These are phyloP conservation scores for Cicer pinnatifidum DNA, from an alignment of 306 rosid species.

Conservation along the genomic window DNA sequence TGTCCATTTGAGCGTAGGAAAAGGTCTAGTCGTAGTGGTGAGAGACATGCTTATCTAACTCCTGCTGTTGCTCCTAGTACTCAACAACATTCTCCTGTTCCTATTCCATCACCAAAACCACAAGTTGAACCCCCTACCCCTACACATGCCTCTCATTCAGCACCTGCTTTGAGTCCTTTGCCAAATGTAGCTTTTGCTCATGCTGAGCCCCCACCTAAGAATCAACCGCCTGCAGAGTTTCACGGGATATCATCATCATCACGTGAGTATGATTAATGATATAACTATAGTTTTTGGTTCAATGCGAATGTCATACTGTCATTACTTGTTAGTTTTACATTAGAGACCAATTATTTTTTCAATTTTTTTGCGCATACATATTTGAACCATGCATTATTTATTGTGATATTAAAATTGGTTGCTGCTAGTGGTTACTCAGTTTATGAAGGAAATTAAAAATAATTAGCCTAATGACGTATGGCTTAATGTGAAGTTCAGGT, in stretches of 20 bases:
- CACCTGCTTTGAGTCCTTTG: constrained; percentile 72
- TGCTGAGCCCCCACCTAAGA: constrained; percentile 71
- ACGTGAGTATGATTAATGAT: constrained; percentile 61
- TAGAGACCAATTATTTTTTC: constrained; percentile 2
- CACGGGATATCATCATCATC: constrained; percentile 52
- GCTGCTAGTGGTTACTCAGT: background rate
- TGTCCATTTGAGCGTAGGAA: constrained; percentile 53
- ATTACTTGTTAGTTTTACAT: background rate
- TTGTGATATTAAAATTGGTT: background rate
- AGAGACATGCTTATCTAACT: constrained; percentile 53
- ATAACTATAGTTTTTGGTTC: constrained; percentile 33
- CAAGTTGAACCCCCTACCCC: constrained; percentile 55
- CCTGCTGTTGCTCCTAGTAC: constrained; percentile 60
- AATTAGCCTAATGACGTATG: constrained; percentile 27
- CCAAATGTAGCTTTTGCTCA: constrained; percentile 77
- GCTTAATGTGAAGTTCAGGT: constrained; percentile 21
- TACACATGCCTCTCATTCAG: constrained; percentile 50
- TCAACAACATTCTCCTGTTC: constrained; percentile 46
- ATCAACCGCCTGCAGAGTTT: constrained; percentile 47
- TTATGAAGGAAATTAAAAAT: constrained; percentile 16
- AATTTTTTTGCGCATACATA: background rate
- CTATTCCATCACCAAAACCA: constrained; percentile 58
- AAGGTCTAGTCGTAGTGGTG: constrained; percentile 50
- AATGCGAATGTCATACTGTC: constrained; percentile 26
- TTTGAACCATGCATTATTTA: constrained; percentile 5